Evolutionary conservation across 805 yeast genomes (phyloP).

Genomic region (Hagleromyces aurorensis): DNA sequence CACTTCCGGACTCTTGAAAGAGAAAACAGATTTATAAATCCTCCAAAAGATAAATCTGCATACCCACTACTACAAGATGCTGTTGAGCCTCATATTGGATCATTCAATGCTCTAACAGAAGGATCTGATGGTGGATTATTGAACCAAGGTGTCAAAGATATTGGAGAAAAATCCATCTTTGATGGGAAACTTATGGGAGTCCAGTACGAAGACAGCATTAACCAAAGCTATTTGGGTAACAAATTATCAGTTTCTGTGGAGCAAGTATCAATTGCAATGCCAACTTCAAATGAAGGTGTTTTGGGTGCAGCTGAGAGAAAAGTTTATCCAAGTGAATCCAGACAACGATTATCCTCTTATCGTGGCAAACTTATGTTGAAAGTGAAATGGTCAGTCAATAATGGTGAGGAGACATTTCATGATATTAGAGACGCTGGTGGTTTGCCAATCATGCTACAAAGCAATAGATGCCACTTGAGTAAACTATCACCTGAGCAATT

Average conservation of each 20-base stretch:
- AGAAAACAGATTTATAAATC: constrained; percentile 76
- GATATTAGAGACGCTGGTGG: constrained; percentile 89
- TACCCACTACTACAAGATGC: constrained; percentile 83
- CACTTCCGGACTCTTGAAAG: constrained; percentile 70
- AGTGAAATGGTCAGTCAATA: constrained; percentile 80
- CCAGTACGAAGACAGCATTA: constrained; percentile 25
- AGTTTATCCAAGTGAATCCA: constrained; percentile 76
- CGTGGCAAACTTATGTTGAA: constrained; percentile 71
- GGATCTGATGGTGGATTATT: constrained; percentile 81
- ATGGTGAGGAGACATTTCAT: constrained; percentile 61
- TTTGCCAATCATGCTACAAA: constrained; percentile 82
- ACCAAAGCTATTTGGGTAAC: constrained; percentile 68
- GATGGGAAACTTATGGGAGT: constrained; percentile 42
- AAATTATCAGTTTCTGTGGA: constrained; percentile 81
- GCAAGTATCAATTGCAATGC: constrained; percentile 78
- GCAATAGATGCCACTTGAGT: constrained; percentile 88
- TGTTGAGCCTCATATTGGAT: constrained; percentile 89
- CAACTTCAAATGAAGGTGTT: constrained; percentile 48
- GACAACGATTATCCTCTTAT: constrained; percentile 84
- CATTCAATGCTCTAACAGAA: constrained; percentile 90
- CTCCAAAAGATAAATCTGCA: constrained; percentile 79
- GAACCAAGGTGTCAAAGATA: constrained; percentile 79
- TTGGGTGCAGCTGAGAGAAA: constrained; percentile 66
- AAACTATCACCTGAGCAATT: constrained; percentile 75
- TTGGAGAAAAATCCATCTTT: constrained; percentile 77